Base-by-base conservation (phyloP, 2,329 filamentous ascomycete species). In the Grosmannia clavigera region DNA sequence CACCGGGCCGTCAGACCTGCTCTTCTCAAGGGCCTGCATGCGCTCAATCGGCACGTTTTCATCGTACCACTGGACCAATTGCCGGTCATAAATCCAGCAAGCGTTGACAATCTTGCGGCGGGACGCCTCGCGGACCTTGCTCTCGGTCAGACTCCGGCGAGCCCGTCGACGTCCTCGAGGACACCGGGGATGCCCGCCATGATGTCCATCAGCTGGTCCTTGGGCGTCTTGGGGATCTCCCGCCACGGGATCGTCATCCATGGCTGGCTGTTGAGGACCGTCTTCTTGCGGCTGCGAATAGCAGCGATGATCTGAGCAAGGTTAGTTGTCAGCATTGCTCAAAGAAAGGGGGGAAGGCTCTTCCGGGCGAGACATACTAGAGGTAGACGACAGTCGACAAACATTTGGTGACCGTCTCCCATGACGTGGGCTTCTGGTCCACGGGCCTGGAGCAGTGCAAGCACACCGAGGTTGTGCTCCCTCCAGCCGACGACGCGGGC, bases 231-330 rank as follows among this genome's bases (percentile, higher is more conserved):
- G 29, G 64, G 55, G 12, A 60, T 58, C 16, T 62, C 29, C 0
- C 50, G 25, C 66, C 66, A 67, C 3, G 65, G 65, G 1, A 67
- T 40, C 10, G 62, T 64, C 62, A 64, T 65, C 66, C 66, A 66
- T 16, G 59, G 56, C 2, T 52, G 48, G 5, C 27, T 58, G 58
- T 62, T 64, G 14, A 67, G 60, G 14, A 54, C 3, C 4, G 61
- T 64, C 25, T 46, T 58, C 58, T 60, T 66, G 27, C 64, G 62
- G 2, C 35, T 35, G 1, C 53, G 59, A 25, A 66, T 64, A 29
- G 62, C 43, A 0, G 48, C 35, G 9, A 66, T 58, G 5, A 65
- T 64, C 65, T 66, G 33, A 1, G 16, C 5, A 40, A 7, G 16
- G 43, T 7, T 7, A n/a, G 6, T 35, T 35, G n/a, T 50, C 5